These are phyloP conservation scores for Penicillium maclennaniae DNA, from an alignment of 495 filamentous ascomycete genomes.

Conservation along the genomic window DNA sequence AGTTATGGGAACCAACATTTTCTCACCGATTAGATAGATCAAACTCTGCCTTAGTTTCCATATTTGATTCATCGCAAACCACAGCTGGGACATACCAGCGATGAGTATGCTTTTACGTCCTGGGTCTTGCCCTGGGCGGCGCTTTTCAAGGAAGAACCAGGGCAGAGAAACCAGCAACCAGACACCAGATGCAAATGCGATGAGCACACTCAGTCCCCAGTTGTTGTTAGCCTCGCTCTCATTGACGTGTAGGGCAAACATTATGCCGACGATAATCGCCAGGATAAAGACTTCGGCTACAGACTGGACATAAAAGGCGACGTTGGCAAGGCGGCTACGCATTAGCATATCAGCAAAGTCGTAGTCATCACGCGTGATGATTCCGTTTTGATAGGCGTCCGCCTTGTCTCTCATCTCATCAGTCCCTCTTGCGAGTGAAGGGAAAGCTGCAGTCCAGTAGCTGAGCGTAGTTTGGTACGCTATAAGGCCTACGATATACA, in stretches of 20 bases:
- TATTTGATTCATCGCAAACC: conserved; percentile 52
- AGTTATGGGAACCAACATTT: no score
- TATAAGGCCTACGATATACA: conserved; percentile 62
- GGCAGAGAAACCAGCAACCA: conserved; percentile 58
- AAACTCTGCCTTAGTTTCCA: conserved; percentile 62
- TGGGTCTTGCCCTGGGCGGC: conserved; percentile 54
- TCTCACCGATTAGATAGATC: conserved; percentile 55
- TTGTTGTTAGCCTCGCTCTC: conserved; percentile 57
- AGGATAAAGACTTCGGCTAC: conserved; percentile 58
- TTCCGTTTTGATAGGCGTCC: conserved; percentile 46
- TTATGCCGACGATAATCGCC: conserved; percentile 58
- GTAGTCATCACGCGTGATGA: conserved; percentile 55
- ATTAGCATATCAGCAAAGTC: conserved; percentile 60
- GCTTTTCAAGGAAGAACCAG: conserved; percentile 63
- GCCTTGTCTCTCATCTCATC: conserved; percentile 53
- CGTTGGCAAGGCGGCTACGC: conserved; percentile 56
- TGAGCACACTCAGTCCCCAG: conserved; percentile 60
- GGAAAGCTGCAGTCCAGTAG: conserved; percentile 66
- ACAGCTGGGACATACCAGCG: conserved; percentile 57
- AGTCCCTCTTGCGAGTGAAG: conserved; percentile 56
- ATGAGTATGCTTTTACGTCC: conserved; percentile 44
- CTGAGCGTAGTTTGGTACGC: conserved; percentile 64
- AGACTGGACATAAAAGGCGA: conserved; percentile 60
- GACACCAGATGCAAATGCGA: conserved; percentile 60
- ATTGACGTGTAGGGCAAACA: conserved; percentile 58